phyloP scores from a whole-genome alignment of 176 grass and related monocot species.

The Oryza longistaminata region DNA sequence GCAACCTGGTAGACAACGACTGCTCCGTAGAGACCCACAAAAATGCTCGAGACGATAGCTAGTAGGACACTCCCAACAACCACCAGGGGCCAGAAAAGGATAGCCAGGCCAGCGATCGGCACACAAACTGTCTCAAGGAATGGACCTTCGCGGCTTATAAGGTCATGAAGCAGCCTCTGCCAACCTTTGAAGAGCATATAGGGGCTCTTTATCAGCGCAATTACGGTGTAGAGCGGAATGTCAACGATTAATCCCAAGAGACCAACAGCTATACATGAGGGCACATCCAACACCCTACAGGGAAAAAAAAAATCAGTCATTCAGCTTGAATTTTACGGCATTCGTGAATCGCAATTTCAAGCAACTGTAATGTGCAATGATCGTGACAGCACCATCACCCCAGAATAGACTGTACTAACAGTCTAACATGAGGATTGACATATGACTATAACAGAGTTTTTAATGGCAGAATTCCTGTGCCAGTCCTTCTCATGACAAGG shows the following conservation, averaged over 20 bases:
- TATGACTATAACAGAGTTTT: background rate
- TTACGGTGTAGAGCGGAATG: slow-evolving; percentile 81
- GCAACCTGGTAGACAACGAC: slow-evolving; percentile 88
- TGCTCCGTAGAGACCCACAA: slow-evolving; percentile 85
- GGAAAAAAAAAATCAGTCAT: background rate
- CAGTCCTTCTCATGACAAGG: slow-evolving; percentile 21
- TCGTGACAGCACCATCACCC: background rate
- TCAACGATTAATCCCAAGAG: slow-evolving; percentile 71
- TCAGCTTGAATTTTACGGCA: background rate
- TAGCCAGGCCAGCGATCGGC: slow-evolving; percentile 79
- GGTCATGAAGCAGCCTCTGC: slow-evolving; percentile 87
- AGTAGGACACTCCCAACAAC: slow-evolving; percentile 82
- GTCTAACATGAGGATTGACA: slow-evolving; percentile 10
- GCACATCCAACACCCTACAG: slow-evolving; percentile 78
- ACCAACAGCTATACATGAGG: slow-evolving; percentile 59
- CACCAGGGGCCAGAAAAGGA: slow-evolving; percentile 84
- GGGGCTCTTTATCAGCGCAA: slow-evolving; percentile 86
- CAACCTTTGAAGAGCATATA: slow-evolving; percentile 99
- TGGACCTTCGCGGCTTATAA: slow-evolving; percentile 80
- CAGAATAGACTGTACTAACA: slow-evolving; percentile 5
- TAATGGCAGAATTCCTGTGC: background rate
- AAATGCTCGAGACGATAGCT: slow-evolving; percentile 84
- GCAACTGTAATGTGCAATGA: background rate
- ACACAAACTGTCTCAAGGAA: slow-evolving; percentile 91
- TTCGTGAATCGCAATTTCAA: background rate